phyloP scores from a whole-genome alignment of 129 eudicot species.

The Lactuca sativa region DNA sequence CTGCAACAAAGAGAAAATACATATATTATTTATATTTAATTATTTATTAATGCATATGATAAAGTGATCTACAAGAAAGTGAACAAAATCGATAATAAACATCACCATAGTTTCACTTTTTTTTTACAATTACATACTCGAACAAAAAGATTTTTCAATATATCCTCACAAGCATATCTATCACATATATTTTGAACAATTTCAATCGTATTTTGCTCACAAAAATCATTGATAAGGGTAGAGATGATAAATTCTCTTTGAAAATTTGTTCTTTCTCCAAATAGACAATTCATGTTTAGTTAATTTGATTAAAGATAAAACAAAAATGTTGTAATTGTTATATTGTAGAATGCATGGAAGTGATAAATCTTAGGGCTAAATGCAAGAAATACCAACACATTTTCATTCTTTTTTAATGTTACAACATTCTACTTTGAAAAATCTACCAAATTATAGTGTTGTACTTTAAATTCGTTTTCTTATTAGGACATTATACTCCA shows the following conservation, averaged over 20 bases:
- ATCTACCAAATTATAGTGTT: no score
- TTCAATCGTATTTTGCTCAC: neutral
- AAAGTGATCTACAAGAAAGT: neutral
- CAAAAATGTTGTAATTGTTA: neutral
- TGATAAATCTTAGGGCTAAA: neutral
- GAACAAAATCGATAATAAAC: neutral
- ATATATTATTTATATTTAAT: neutral
- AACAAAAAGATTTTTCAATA: neutral
- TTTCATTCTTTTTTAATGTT: neutral
- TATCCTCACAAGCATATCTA: neutral
- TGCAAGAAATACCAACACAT: neutral
- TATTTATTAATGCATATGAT: conserved; percentile 2
- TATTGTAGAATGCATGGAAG: conserved; percentile 2
- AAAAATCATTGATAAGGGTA: neutral
- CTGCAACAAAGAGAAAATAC: conserved; percentile 34
- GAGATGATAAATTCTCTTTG: neutral
- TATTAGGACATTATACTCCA: no score
- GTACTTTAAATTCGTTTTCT: no score
- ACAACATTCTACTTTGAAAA: neutral
- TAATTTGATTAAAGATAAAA: neutral
- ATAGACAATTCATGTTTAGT: neutral
- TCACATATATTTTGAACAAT: neutral
- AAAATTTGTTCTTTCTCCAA: neutral
- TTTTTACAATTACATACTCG: neutral
- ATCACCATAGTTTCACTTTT: neutral